These are phyloP conservation scores for Neonectria coccinea DNA, from an alignment of 2,329 filamentous ascomycete genomes.

Conservation along the genomic window DNA sequence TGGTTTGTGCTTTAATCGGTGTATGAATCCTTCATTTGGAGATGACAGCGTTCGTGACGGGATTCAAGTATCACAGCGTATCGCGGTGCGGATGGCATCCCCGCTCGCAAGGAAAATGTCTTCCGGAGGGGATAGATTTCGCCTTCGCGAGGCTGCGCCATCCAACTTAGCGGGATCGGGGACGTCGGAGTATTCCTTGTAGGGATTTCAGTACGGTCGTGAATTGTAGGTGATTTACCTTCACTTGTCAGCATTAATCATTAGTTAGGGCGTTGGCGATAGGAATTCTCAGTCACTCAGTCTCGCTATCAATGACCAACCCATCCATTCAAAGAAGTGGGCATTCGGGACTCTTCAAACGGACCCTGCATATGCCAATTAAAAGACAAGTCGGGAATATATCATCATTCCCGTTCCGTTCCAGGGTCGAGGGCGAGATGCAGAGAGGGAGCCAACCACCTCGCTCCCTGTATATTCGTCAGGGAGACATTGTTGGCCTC, in stretches of 20 bases:
- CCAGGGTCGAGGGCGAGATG: neutral
- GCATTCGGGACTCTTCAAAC: neutral
- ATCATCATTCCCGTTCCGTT: neutral
- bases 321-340: neutral
- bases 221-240: neutral
- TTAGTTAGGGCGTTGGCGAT: neutral
- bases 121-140: neutral
- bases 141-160: neutral
- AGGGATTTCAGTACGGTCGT: too few species aligned
- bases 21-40: neutral
- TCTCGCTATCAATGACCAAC: neutral
- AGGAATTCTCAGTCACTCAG: too few species aligned
- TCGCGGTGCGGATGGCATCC: neutral
- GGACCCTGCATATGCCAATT: neutral
- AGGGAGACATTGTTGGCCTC: neutral
- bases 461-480: neutral
- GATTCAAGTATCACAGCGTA: too few species aligned
- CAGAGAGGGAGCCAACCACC: neutral
- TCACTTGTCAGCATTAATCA: neutral
- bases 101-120: slow-evolving; percentile 11
- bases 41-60: neutral
- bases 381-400: neutral
- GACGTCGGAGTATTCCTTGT: neutral
- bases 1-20: neutral
- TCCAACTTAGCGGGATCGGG: neutral